Evolutionary conservation across 345 rosid genomes (phyloP).

Genomic region (Geranium brycei): DNA sequence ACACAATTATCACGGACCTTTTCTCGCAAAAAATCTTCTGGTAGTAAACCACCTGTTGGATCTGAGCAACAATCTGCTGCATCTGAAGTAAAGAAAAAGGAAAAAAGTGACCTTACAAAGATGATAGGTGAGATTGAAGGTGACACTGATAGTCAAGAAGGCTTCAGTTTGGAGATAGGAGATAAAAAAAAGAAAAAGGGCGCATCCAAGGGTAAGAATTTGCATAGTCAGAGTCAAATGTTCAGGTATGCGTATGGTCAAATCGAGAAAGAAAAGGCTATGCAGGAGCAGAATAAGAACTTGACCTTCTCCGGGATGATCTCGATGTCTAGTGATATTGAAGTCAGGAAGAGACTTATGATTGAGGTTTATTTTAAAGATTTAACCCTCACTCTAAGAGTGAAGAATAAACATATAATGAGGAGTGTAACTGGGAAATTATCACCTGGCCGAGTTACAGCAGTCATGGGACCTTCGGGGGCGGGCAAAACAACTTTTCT

Average conservation of each 20-base stretch:
- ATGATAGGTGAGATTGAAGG: slow-evolving; percentile 71
- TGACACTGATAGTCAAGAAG: slow-evolving; percentile 56
- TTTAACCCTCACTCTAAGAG: slow-evolving; percentile 61
- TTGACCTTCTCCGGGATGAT: slow-evolving; percentile 86
- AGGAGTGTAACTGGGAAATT: slow-evolving; percentile 88
- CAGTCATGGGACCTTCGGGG: slow-evolving; percentile 99
- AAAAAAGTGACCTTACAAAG: slow-evolving; percentile 51
- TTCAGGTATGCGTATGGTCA: slow-evolving; percentile 87
- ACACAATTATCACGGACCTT: slow-evolving; percentile 73
- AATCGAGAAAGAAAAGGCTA: slow-evolving; percentile 80
- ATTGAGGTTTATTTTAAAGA: slow-evolving; percentile 82
- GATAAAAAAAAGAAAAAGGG: slow-evolving; percentile 53
- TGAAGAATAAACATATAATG: slow-evolving; percentile 67
- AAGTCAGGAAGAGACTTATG: slow-evolving; percentile 54
- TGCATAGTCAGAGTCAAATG: slow-evolving; percentile 94
- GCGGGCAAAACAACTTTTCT: slow-evolving; percentile 97
- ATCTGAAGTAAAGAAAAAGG: slow-evolving; percentile 53
- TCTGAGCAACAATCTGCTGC: slow-evolving; percentile 17
- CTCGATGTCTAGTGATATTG: slow-evolving; percentile 64
- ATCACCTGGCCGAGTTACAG: slow-evolving; percentile 80
- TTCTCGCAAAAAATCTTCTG: slow-evolving; percentile 44
- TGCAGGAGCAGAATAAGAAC: slow-evolving; percentile 79
- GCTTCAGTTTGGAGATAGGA: slow-evolving; percentile 71
- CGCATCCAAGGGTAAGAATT: slow-evolving; percentile 62
- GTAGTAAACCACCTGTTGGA: slow-evolving; percentile 39